Percentiles rank a stretch among this genome's conserved stretches.
Evolutionary conservation across 306 rosid species (phyloP).

Genomic region (Medicago truncatula): DNA sequence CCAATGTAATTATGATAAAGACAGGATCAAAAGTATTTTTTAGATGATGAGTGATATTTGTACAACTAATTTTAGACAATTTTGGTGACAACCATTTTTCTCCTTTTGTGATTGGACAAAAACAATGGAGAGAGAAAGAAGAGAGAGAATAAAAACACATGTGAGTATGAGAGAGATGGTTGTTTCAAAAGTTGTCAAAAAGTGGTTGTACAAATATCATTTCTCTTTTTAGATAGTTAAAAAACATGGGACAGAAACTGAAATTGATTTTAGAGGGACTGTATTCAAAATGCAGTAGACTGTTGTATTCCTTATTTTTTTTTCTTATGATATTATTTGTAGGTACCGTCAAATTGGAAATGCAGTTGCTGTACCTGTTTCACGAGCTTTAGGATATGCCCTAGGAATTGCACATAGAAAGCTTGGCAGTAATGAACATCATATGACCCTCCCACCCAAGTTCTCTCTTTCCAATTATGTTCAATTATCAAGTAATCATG

Average conservation of each 20-base stretch:
- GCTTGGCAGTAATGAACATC: constrained; percentile 57
- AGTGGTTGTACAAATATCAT: no score
- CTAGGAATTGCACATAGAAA: constrained; percentile 73
- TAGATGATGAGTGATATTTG: no score
- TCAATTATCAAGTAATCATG: constrained; percentile 52
- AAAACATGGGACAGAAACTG: background rate
- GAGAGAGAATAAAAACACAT: no score
- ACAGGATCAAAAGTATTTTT: background rate
- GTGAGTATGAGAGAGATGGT: no score
- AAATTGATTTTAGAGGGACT: background rate
- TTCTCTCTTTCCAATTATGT: constrained; percentile 74
- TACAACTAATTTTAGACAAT: no score
- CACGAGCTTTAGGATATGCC: constrained; percentile 76
- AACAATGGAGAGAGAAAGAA: no score
- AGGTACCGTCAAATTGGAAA: constrained; percentile 94
- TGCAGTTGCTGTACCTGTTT: constrained; percentile 83
- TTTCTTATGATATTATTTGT: constrained; percentile 31
- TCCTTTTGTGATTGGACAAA: no score
- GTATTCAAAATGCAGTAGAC: background rate
- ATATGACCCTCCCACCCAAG: constrained; percentile 69
- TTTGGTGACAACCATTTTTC: no score
- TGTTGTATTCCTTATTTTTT: background rate
- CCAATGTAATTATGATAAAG: constrained; percentile 3
- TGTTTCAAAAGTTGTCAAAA: no score
- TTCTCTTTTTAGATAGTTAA: background rate